Evolutionary conservation across 2,329 filamentous ascomycete genomes (phyloP), one percentile per base, ranked within the genome.

Genomic region (Fusarium miscanthi): DNA sequence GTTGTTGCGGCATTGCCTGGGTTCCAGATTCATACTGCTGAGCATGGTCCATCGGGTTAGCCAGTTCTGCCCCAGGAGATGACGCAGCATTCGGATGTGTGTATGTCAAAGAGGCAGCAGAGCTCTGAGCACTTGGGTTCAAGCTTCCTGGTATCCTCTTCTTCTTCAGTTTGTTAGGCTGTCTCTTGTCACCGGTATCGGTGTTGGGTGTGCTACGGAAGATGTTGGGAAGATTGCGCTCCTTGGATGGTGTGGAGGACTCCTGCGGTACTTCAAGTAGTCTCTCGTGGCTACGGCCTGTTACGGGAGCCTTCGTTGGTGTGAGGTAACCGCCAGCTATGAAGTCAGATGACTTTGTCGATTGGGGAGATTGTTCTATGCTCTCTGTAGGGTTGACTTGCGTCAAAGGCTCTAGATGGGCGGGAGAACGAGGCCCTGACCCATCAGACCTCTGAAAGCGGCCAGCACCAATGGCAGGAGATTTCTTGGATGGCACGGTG

Each of bases 131-230:
- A 79, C 95, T 98, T 25, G 91, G 92, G 75, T 94, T 95, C 27
- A 92, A 83, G 77, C 93, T 94, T 45, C 90, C 91, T 1, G 93
- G 91, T 61, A 93, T 85, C 70, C 91, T 87, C 82, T 94, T 97
- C 85, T 98, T 98, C 81, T 92, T 93, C 57, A 99, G 85, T 82
- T 98, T 97, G 78, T 97, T 98, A 1, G 94, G 94, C 79, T 92
- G 92, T 49, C 93, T 89, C 76, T 88, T 91, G 70, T 91, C 91
- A 41, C 84, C 87, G 23, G 85, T 87, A 27, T 83, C 81, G 1
- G 87, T 87, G 2, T 91, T 90, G 2, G 92, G 90, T 5, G 92
- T 91, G 72, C 91, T 88, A 76, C 92, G 88, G 77, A 97, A 92
- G 41, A 97, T 84, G 76, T 85, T 89, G 57, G 92, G 87, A 61